Evolutionary conservation across 805 yeast genomes (phyloP).

Genomic region (Lipomyces kockii): DNA sequence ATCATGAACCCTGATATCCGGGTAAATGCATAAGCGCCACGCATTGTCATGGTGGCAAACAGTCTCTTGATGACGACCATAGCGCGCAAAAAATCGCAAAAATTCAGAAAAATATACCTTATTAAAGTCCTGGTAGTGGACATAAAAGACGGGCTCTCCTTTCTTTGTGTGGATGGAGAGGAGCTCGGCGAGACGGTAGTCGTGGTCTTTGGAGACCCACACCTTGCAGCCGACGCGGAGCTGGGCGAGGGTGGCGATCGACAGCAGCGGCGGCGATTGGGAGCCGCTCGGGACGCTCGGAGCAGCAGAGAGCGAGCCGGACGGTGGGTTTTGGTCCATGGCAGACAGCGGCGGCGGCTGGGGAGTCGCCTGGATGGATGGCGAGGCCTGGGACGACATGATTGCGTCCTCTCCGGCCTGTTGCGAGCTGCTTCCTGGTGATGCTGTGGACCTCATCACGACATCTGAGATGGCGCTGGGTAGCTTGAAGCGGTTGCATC

Average conservation of each 20-base stretch:
- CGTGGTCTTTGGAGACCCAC: slow-evolving; percentile 79
- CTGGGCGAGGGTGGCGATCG: slow-evolving; percentile 34
- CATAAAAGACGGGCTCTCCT: slow-evolving; percentile 81
- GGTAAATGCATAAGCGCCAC: background rate
- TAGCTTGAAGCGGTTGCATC: background rate
- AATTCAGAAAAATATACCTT: slow-evolving; percentile 49
- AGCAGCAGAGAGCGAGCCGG: background rate
- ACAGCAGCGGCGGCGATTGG: slow-evolving; percentile 34
- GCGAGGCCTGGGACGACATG: slow-evolving; percentile 12
- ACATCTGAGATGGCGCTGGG: background rate
- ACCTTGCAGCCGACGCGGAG: slow-evolving; percentile 74
- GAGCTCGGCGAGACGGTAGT: slow-evolving; percentile 80
- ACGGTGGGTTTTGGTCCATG: background rate
- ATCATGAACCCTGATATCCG: background rate
- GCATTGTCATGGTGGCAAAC: background rate
- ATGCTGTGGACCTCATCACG: background rate
- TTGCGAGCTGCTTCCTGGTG: slow-evolving; percentile 1
- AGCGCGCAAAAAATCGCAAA: slow-evolving; percentile 2
- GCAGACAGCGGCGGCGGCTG: slow-evolving; percentile 4
- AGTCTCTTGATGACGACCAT: background rate
- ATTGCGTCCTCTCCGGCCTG: background rate
- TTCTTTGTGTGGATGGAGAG: slow-evolving; percentile 74
- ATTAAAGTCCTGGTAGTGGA: slow-evolving; percentile 92
- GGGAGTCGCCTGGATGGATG: slow-evolving; percentile 6
- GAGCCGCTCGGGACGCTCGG: slow-evolving; percentile 9